Base-by-base conservation (phyloP, 2,329 filamentous ascomycete species). In the Alternaria sp. region DNA sequence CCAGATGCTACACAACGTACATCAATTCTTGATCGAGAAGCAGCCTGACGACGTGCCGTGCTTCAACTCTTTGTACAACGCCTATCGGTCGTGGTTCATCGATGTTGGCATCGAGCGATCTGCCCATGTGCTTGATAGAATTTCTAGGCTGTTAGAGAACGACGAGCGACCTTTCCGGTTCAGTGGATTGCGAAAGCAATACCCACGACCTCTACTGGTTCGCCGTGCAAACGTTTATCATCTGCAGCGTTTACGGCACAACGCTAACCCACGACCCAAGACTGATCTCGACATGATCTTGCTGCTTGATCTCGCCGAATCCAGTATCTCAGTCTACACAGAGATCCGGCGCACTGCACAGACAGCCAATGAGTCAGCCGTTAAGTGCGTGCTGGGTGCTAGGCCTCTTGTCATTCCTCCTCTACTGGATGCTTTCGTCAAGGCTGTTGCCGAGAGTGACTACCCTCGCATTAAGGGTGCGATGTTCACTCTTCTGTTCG, bases 61-160 rank as follows among this genome's bases (percentile, higher is more conserved):
- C 80, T 99, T 99, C 81, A 97, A 93, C 23, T 89, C 94, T 1
- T 82, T 99, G 3, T 99, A 97, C 80, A 91, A 91, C 21, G 93
- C 95, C 1, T 99, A 97, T 78, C 87, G 93, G 46, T 96, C 93
- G 9, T 99, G 94, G 93, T 98, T 99, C 73, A 93, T 97, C 2
- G 96, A 99, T 74, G 94, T 99, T 44, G 96, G 96, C 17, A 96
- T 97, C 64, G 96, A 99, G 81, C 88, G 95, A 63, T 97, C 95
- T 17, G 95, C 96, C 0, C 96, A 97, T 77, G 92, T 96, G 2
- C 84, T 98, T 10, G 96, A 99, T 77, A 87, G 96, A 19, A 90
- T 98, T 13, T 88, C 91, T 5, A 88, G 93, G 57, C 86, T 99
- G 1, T 91, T 97, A 76, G 90, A 90, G 72, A 90, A 93, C 6